phyloP scores from a whole-genome alignment of 176 grass and related monocot genomes.

The Hordeum marinum region DNA sequence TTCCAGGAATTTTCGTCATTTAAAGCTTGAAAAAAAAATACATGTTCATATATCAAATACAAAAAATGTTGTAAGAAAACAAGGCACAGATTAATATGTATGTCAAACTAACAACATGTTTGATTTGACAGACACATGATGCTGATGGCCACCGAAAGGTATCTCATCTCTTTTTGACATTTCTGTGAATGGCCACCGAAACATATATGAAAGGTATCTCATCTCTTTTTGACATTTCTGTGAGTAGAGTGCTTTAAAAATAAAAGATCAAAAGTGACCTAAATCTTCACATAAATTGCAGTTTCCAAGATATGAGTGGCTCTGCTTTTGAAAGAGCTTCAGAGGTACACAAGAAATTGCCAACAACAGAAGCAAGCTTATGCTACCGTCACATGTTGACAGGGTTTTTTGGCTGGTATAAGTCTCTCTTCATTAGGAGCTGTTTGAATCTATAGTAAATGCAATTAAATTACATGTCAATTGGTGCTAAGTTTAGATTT shows the following conservation, averaged over 20 bases:
- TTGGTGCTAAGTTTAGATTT: no score
- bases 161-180: background rate
- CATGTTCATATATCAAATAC: background rate
- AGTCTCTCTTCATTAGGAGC: conserved; percentile 1
- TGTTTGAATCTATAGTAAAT: background rate
- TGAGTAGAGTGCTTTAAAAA: background rate
- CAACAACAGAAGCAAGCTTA: conserved; percentile 20
- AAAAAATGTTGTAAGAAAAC: background rate
- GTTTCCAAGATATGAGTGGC: background rate
- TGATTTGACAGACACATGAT: background rate
- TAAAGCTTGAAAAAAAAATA: background rate
- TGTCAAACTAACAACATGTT: background rate
- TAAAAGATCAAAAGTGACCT: background rate
- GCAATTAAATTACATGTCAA: no score
- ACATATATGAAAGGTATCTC: background rate
- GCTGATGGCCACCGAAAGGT: background rate
- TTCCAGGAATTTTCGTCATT: background rate
- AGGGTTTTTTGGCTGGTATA: conserved; percentile 32
- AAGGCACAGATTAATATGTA: background rate
- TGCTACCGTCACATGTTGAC: conserved; percentile 37
- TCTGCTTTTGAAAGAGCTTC: conserved; percentile 5
- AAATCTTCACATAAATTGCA: background rate
- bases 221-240: background rate
- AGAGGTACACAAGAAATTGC: conserved; percentile 10
- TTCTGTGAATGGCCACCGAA: background rate